These are phyloP conservation scores for Nissolia schottii DNA, from an alignment of 306 rosid species.

Conservation along the genomic window DNA sequence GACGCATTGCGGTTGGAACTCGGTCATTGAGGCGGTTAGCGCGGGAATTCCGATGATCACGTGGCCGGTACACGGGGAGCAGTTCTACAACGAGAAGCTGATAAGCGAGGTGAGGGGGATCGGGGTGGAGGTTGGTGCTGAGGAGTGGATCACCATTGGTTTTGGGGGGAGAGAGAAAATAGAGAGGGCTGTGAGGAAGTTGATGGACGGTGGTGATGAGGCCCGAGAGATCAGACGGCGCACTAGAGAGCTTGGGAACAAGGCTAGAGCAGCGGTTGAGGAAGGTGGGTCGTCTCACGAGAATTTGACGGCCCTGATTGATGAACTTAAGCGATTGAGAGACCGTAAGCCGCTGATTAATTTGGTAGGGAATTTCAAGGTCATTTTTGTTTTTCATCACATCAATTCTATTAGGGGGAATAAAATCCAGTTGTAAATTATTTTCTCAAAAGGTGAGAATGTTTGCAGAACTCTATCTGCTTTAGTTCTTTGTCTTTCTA, in stretches of 20 bases:
- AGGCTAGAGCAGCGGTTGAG: conserved; percentile 21
- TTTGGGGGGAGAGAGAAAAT: conserved; percentile 2
- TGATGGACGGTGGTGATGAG: conserved; percentile 35
- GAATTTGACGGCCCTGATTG: conserved; percentile 11
- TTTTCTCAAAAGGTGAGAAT: no score
- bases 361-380: not conserved
- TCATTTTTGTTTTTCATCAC: no score
- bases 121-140: conserved; percentile 38
- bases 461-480: no score
- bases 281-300: conserved; percentile 21
- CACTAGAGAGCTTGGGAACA: conserved; percentile 1
- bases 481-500: no score
- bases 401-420: no score
- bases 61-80: conserved; percentile 26
- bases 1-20: conserved; percentile 36
- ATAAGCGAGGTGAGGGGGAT: conserved; percentile 26
- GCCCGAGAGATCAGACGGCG: conserved; percentile 12
- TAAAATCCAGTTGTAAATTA: no score
- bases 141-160: not conserved
- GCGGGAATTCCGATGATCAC: conserved; percentile 34
- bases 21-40: not conserved
- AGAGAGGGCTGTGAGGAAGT: conserved; percentile 21
- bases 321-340: conserved; percentile 3
- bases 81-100: conserved; percentile 31
- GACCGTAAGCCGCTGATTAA: not conserved